Evolutionary conservation across 495 filamentous ascomycete genomes (phyloP).

Genomic region (Aspergillus sclerotioniger): DNA sequence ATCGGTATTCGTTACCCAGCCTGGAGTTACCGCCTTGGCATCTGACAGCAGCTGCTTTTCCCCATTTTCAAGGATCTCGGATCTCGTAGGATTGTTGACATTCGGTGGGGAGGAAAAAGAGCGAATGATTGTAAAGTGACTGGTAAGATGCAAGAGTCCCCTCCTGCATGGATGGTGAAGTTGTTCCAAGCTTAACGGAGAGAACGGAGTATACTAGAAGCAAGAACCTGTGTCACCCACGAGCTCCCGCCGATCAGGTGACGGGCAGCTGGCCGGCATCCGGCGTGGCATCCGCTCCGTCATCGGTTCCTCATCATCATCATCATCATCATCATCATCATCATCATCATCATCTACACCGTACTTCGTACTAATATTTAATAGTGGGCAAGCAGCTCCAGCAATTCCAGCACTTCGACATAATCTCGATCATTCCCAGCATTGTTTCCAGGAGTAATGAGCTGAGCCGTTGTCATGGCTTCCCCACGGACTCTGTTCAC

Average conservation of each 20-base stretch:
- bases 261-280: not conserved
- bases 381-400: not conserved
- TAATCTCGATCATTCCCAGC: no score
- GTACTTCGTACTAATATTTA: not conserved
- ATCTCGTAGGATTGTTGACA: no score
- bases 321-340: not conserved
- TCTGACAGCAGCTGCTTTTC: not conserved
- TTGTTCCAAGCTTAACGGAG: no score
- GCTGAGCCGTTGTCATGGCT: constrained; percentile 23
- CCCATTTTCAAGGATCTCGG: no score
- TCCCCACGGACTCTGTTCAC: constrained; percentile 48
- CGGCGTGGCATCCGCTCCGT: not conserved
- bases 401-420: no score
- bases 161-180: no score
- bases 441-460: no score
- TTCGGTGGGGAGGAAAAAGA: no score
- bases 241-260: constrained; percentile 1
- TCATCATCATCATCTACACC: not conserved
- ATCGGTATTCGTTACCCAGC: not conserved
- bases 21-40: not conserved
- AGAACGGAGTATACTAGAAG: no score
- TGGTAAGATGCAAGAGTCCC: no score
- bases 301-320: not conserved
- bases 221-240: no score
- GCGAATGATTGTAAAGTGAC: no score